Evolutionary conservation across 2,329 filamentous ascomycete genomes (phyloP).

Genomic region (Aphanocladium album): DNA sequence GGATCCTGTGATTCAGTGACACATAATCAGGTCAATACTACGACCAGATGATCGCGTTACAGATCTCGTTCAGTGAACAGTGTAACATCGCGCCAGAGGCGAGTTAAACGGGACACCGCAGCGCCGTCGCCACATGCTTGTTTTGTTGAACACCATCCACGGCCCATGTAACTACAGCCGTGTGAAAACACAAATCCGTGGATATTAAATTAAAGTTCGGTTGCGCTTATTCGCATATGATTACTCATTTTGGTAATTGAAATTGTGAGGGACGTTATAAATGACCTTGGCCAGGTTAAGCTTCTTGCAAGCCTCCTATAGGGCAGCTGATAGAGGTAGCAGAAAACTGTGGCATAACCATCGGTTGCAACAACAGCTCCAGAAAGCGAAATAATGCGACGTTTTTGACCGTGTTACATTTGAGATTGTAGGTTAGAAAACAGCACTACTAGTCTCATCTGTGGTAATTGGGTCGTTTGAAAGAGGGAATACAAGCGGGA

Average conservation of each 20-base stretch:
- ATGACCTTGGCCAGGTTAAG: not conserved
- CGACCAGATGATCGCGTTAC: not conserved
- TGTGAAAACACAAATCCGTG: too few species aligned
- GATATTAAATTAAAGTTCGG: not conserved
- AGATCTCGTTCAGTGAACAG: not conserved
- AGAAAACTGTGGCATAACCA: not conserved
- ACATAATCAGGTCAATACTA: not conserved
- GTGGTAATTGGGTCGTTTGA: not conserved
- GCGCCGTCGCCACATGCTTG: not conserved
- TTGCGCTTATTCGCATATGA: not conserved
- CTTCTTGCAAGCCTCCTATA: not conserved
- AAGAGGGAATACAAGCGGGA: not conserved
- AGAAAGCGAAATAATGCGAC: not conserved
- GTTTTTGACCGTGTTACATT: not conserved
- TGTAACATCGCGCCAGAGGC: not conserved
- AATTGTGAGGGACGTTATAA: not conserved
- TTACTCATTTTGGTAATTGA: not conserved
- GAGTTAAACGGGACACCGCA: not conserved
- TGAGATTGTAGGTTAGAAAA: too few species aligned
- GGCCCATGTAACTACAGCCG: not conserved
- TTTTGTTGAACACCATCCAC: not conserved
- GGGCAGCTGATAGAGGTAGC: too few species aligned
- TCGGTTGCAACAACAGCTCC: not conserved
- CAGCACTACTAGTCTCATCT: too few species aligned
- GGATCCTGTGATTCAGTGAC: not conserved